phyloP scores from a whole-genome alignment of 1,284 basidiomycete species.

The Leccinum angustisporum region DNA sequence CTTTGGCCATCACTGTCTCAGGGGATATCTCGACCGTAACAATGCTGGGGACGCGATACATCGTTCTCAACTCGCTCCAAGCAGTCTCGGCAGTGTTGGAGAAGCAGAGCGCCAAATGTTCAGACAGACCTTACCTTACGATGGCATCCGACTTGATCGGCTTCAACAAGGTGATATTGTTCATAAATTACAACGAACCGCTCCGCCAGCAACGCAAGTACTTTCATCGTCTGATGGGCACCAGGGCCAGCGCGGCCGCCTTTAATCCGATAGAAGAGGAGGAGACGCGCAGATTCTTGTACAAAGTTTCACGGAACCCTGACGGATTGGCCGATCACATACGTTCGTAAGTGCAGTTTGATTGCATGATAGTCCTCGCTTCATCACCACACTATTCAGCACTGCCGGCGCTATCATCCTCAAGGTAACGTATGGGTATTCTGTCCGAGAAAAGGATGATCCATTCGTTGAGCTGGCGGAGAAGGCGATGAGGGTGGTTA shows the following conservation, averaged over 20 bases:
- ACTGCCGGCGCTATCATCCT: constrained; percentile 18
- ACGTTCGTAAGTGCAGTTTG: constrained; percentile 24
- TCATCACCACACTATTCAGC: constrained; percentile 1
- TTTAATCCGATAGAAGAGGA: constrained; percentile 27
- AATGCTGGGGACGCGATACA: constrained; percentile 19
- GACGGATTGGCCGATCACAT: constrained; percentile 18
- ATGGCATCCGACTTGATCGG: constrained; percentile 32
- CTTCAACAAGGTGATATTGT: constrained; percentile 19
- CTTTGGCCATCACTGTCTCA: constrained; percentile 8
- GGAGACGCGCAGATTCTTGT: constrained; percentile 26
- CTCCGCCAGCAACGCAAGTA: constrained; percentile 21
- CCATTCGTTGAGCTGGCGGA: constrained; percentile 29
- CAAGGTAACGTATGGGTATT: constrained; percentile 27
- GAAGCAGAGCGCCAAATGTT: constrained; percentile 29
- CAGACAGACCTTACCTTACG: constrained; percentile 22
- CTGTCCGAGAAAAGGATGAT: constrained; percentile 26
- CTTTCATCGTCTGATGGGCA: constrained; percentile 32
- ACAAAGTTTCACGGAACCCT: constrained; percentile 21
- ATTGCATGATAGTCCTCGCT: background rate
- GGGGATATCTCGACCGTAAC: constrained; percentile 26
- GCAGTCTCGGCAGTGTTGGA: constrained; percentile 27
- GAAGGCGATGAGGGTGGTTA: constrained; percentile 17
- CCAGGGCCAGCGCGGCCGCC: constrained; percentile 12
- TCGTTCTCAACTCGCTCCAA: constrained; percentile 27
- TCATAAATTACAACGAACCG: constrained; percentile 24